Evolutionary conservation across 1,284 basidiomycete genomes (phyloP), one percentile per base, ranked within the genome.

Genomic region (Trichosporon asahii): DNA sequence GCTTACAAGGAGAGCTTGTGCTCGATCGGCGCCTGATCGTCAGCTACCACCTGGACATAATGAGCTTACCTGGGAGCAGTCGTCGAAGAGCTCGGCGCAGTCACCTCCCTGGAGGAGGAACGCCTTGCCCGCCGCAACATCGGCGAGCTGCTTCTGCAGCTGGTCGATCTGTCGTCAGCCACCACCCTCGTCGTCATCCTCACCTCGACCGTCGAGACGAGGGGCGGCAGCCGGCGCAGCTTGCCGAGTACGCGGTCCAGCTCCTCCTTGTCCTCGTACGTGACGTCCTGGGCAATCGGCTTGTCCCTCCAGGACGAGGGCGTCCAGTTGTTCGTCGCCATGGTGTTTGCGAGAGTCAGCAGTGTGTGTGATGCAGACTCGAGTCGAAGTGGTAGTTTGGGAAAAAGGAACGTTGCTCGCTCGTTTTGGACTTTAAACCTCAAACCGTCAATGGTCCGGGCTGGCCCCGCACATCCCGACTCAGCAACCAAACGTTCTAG

Each of bases 81-180:
- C 92, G 76, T 93, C 91, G 77, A 96, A 95, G 79, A 92, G 91
- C 83, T 96, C 95, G 25, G 95, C 96, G 77, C 95, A 99, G 80
- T 99, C 97, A 11, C 96, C 97, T 2, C 95, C 95, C 75, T 99
- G 96, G 0, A 99, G 88, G 33, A 99, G 86, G 84, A 99, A 99
- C 0, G 94, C 94, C 78, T 95, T 89, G 73, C 92, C 91, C n/a
- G 86, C 86, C 70, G 95, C 91, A 5, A 96, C 94, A 64, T 88
- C 88, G 21, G 87, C 85, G 23, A 98, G 86, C 76, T 96, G 92
- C 77, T 89, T 85, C 64, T 93, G 87, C 67, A 98, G 87, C 7
- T 93, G 87, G 80, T 96, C 93, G 77, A 97, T 92, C 94, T 96
- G 64, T 25, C 33, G 49, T 71, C 66, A 72, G 64, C 61, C 31